Base-by-base conservation (phyloP, 177 flowering plant genomes). In the Telopea speciosissima region DNA sequence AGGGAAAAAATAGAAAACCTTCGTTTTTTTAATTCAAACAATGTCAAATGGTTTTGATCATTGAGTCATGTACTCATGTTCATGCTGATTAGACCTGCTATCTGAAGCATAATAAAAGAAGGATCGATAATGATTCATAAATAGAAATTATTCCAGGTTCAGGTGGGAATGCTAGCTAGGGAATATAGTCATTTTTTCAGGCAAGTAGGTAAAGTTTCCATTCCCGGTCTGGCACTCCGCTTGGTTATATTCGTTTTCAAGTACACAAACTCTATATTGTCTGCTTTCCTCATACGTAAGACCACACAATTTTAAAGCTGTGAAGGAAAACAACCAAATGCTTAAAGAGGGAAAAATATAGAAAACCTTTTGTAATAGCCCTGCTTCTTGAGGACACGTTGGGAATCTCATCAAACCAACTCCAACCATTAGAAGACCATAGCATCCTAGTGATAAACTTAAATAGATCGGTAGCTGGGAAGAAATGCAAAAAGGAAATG, bases 361-460 rank as follows among this genome's bases (percentile, higher is more conserved):
- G n/a, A 59, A 80, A 2, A 93, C 97, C 96, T 90, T 78, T 76
- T 90, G 95, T 73, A 94, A 74, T 24, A 92, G 75, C 65, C 76
- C 12, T n/a, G 97, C 93, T 80, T 92, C 97, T 56, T 86, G 84
- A 33, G 98, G 97, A 73, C 97, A 94, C 60, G 97, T 90, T 3
- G 91, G 97, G 74, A 94, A 94, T 22, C 76, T 77, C 92, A 94
- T 90, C 75, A 94, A 77, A 77, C 98, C 97, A 75, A 89, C 77
- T 78, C 97, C 98, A 85, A 94, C 98, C 97, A 94, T 92, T 65
- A 94, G 72, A 44, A 94, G 82, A 60, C 98, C 98, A 78, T 94
- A 94, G 82, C 97, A 90, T 74, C 97, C 98, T 8, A 94, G 83
- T 9, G 91, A 83, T 59, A 90, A 86, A 44, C 92, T 78, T 25